Conservation (phyloP, 805 yeast species). For the Tetrapisispora pingtungensis region DNA sequence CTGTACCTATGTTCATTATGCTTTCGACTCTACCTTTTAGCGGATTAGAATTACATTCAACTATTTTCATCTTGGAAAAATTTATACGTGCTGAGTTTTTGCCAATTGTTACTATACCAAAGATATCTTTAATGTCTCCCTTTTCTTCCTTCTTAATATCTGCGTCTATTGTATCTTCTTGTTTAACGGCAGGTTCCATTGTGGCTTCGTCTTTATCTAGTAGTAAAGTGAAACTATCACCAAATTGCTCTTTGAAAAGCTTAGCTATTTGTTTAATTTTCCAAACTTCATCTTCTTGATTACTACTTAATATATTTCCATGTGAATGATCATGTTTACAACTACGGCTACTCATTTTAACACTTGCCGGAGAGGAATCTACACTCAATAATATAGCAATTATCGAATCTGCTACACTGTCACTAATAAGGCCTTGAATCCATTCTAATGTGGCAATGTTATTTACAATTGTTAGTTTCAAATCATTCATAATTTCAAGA, state of each 20-base stretch:
- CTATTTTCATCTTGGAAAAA: constrained; percentile 54
- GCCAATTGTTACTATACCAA: constrained; percentile 65
- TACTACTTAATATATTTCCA: constrained; percentile 7
- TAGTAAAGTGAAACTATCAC: constrained; percentile 47
- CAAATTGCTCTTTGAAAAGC: constrained; percentile 77
- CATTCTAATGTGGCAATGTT: constrained; percentile 67
- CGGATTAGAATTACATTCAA: constrained; percentile 60
- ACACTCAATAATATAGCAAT: constrained; percentile 84
- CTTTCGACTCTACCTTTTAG: constrained; percentile 75
- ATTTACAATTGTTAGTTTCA: constrained; percentile 40
- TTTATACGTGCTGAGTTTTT: constrained; percentile 61
- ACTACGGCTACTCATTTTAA: constrained; percentile 63
- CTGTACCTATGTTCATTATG: constrained; percentile 66
- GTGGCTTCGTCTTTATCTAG: constrained; percentile 11
- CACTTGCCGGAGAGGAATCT: constrained; percentile 92
- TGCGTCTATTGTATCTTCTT: too few relatives aligned
- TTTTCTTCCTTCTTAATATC: not conserved
- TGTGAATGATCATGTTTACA: constrained; percentile 38
- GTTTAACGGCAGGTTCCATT: not conserved
- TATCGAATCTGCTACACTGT: constrained; percentile 88
- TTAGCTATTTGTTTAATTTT: constrained; percentile 47
- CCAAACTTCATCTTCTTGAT: constrained; percentile 16
- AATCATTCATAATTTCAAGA: constrained; percentile 54
- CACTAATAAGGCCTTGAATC: constrained; percentile 83
- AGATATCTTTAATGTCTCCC: constrained; percentile 13